phyloP scores from a whole-genome alignment of 2,329 filamentous ascomycete genomes.

The Pseudocercospora ulei region DNA sequence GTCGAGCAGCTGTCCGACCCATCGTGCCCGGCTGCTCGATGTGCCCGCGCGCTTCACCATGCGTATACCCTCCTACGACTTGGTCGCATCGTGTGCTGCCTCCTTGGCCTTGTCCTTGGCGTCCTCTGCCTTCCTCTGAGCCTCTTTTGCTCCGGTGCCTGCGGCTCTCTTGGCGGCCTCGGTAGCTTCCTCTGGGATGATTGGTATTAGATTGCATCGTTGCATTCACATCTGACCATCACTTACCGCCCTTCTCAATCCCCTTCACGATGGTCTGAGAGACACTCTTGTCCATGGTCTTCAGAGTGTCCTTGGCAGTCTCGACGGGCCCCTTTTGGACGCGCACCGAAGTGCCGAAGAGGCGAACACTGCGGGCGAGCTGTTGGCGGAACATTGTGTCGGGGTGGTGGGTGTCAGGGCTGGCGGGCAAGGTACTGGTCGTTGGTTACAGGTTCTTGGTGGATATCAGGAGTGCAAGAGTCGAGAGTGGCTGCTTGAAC shows the following conservation, averaged over 20 bases:
- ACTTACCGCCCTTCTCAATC: slow-evolving; percentile 54
- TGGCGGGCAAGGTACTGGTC: background rate
- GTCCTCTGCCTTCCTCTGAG: slow-evolving; percentile 38
- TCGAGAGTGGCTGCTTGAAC: background rate
- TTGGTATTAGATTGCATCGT: background rate
- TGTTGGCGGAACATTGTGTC: slow-evolving; percentile 42
- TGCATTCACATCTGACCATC: background rate
- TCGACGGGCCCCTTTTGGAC: slow-evolving; percentile 47
- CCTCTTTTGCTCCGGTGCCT: slow-evolving; percentile 30
- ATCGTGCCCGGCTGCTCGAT: no score
- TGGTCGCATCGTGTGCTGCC: slow-evolving; percentile 18
- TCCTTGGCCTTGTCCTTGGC: slow-evolving; percentile 32
- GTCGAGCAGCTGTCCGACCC: background rate
- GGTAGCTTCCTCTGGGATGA: slow-evolving; percentile 43
- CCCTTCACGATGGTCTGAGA: slow-evolving; percentile 51
- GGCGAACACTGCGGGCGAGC: slow-evolving; percentile 40
- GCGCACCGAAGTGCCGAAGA: slow-evolving; percentile 47
- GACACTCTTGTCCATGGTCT: slow-evolving; percentile 49
- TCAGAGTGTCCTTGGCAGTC: slow-evolving; percentile 49
- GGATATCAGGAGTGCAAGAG: background rate
- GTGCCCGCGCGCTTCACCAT: background rate
- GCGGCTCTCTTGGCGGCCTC: slow-evolving; percentile 38
- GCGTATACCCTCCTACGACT: slow-evolving; percentile 10
- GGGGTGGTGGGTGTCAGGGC: slow-evolving; percentile 5
- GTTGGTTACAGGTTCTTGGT: background rate